Evolutionary conservation across 345 rosid genomes (phyloP).

Genomic region (Triadica sebifera): DNA sequence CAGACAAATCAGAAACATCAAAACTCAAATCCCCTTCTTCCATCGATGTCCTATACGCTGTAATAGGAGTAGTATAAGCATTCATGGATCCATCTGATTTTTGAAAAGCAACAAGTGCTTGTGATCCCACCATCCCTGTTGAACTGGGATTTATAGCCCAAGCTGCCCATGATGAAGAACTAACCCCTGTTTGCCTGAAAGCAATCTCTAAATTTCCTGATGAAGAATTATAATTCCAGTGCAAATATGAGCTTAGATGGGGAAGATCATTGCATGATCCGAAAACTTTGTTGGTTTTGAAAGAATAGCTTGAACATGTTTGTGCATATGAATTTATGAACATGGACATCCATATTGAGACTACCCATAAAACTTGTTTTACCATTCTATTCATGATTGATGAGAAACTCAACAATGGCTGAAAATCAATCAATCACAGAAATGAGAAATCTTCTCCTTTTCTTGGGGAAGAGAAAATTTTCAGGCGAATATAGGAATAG

Average conservation of each 20-base stretch:
- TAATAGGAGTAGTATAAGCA: conserved; percentile 67
- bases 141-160: conserved; percentile 88
- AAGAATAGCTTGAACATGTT: conserved; percentile 55
- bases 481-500: not conserved
- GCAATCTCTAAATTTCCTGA: conserved; percentile 59
- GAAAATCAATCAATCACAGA: not conserved
- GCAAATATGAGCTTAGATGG: conserved; percentile 61
- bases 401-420: not conserved
- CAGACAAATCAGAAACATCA: conserved; percentile 56
- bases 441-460: not conserved
- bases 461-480: not conserved
- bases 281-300: conserved; percentile 59
- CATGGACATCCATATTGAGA: conserved; percentile 14
- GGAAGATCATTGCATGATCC: conserved; percentile 74
- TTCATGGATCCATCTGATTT: conserved; percentile 51
- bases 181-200: conserved; percentile 55
- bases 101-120: conserved; percentile 77
- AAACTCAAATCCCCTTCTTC: conserved; percentile 60
- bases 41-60: conserved; percentile 46
- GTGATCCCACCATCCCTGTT: conserved; percentile 70
- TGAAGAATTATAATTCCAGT: conserved; percentile 62
- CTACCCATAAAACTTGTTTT: not conserved
- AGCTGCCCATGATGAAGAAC: conserved; percentile 63
- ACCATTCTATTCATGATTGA: not conserved
- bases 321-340: conserved; percentile 37